These are phyloP conservation scores for Microascus cirrosus DNA, from an alignment of 2,329 filamentous ascomycete species.

Conservation along the genomic window DNA sequence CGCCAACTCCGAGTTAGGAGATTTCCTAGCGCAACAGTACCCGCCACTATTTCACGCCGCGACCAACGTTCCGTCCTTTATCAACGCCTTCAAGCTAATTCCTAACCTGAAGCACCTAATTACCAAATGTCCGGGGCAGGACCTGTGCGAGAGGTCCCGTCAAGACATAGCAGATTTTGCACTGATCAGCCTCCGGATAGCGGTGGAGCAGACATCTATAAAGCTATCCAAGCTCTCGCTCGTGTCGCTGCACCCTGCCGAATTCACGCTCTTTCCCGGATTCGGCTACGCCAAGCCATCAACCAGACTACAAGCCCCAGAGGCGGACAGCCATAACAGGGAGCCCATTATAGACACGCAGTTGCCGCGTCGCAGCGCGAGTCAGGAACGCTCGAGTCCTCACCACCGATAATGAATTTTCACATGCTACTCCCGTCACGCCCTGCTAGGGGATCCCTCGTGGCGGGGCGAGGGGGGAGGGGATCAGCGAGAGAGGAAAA, in stretches of 20 bases:
- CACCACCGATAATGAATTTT: too few relatives aligned
- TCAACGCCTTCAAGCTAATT: constrained; percentile 59
- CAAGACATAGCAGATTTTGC: constrained; percentile 78
- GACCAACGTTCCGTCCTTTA: constrained; percentile 77
- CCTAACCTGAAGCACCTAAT: constrained; percentile 62
- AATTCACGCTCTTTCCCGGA: constrained; percentile 60
- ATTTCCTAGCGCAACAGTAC: constrained; percentile 77
- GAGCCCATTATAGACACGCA: too few relatives aligned
- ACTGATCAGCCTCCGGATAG: constrained; percentile 75
- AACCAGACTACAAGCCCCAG: too few relatives aligned
- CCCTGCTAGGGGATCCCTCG: too few relatives aligned
- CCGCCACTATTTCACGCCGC: constrained; percentile 82
- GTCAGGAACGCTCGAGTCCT: too few relatives aligned
- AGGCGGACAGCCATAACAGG: too few relatives aligned
- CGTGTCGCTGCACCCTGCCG: constrained; percentile 61
- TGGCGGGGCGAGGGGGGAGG: too few relatives aligned
- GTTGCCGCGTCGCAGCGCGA: too few relatives aligned
- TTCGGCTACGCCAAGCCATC: constrained; percentile 68
- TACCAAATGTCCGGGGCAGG: constrained; percentile 65
- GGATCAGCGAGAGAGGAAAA: too few relatives aligned
- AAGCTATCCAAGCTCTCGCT: constrained; percentile 61
- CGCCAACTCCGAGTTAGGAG: constrained; percentile 65
- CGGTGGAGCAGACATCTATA: constrained; percentile 63
- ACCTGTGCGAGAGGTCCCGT: constrained; percentile 57
- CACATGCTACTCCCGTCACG: too few relatives aligned